Evolutionary conservation across 176 grass and related monocot genomes (phyloP), one percentile per base, ranked within the genome.

Genomic region (Musa schizocarpa): DNA sequence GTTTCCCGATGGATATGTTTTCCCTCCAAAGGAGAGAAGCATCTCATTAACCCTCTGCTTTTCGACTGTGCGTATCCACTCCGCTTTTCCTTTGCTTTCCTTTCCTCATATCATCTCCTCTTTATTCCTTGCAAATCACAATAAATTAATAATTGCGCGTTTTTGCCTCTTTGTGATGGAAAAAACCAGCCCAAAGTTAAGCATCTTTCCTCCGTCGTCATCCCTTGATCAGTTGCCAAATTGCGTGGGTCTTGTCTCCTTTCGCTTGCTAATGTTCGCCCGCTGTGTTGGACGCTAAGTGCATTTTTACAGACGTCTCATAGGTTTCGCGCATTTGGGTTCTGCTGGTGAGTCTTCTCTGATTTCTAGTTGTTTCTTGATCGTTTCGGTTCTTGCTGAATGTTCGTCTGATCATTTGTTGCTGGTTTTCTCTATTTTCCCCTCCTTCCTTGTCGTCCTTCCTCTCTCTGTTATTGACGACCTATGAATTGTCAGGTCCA

Each of bases 91-190:
- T 69, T 48, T 50, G 23, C 67, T 69, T 69, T 69, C 29, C 43
- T 17, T 69, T 69, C 17, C 34, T 17, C 34, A 50, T 50, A n/a
- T 50, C 19, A 43, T 49, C 22, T 69, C 67, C 29, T 19, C 67
- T 69, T 69, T 69, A 69, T 69, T 69, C 67, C 43, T 20, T 50
- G 67, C 34, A 69, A 69, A 50, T 50, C 67, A 50, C 67, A 17
- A 10, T 69, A 10, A 50, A 69, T 10, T 50, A 69, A 69, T n/a
- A 50, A 34, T 69, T 50, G 16, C 7, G 6, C 17, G 6, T 69
- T 69, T 17, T 14, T 52, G 9, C 8, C 51, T 73, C 17, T 34
- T 17, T 58, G 20, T 8, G 49, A 9, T 67, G 64, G 11, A 26
- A 67, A 43, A 67, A 67, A 29, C 64, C 64, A 24, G 25, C 13